Percentiles rank a stretch among this genome's conserved stretches.
Evolutionary conservation across 139 green algal genomes (phyloP).

Genomic region (Coelastrella sp.): DNA sequence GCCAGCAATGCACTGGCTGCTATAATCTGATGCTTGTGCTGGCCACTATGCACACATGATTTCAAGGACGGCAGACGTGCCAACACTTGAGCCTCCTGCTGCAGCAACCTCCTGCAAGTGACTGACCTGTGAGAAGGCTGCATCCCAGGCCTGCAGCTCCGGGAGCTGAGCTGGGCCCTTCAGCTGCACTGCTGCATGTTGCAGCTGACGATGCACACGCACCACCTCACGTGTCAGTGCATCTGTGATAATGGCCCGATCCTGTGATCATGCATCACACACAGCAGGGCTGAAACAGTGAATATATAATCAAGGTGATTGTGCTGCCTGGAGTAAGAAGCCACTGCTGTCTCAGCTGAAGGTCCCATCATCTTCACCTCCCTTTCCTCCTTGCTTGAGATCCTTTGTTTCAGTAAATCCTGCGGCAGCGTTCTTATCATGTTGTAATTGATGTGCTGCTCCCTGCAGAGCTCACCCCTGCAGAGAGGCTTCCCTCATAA

Average conservation of each 20-base stretch:
- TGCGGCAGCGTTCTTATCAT: neutral
- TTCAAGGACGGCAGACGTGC: neutral
- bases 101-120: neutral
- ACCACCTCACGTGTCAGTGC: constrained; percentile 72
- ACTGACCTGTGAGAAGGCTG: constrained; percentile 70
- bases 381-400: too few relatives aligned
- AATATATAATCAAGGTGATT: neutral
- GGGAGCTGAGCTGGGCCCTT: constrained; percentile 26
- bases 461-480: constrained; percentile 47
- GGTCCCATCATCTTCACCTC: neutral
- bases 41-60: neutral
- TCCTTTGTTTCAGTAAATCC: neutral
- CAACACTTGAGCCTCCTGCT: neutral
- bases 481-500: constrained; percentile 68
- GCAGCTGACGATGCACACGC: constrained; percentile 49
- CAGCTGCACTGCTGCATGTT: constrained; percentile 13
- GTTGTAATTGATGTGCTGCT: neutral
- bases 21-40: neutral
- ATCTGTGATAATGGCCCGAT: constrained; percentile 59
- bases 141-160: constrained; percentile 57
- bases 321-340: too few relatives aligned
- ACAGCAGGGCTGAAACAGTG: neutral
- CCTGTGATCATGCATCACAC: constrained; percentile 51
- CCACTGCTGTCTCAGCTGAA: neutral
- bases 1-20: too few relatives aligned